phyloP scores from a whole-genome alignment of 768 basidiomycete species.

The Kwoniella botswanensis region DNA sequence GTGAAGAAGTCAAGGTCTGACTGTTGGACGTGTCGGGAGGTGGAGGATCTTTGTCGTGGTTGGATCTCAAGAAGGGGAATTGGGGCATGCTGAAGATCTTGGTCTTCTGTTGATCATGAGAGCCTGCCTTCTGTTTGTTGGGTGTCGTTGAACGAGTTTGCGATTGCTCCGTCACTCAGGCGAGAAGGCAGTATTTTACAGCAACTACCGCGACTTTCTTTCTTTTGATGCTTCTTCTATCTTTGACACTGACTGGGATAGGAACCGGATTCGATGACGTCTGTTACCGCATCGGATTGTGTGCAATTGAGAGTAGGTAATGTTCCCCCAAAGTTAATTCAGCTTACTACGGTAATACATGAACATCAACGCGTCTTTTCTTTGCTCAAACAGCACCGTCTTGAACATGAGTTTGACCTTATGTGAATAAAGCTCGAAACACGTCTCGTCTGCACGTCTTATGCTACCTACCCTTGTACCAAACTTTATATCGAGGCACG shows the following conservation, averaged over 20 bases:
- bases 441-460: not conserved
- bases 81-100: constrained; percentile 5
- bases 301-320: no score
- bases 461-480: not conserved
- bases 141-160: no score
- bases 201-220: no score
- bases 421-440: constrained; percentile 1
- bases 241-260: no score
- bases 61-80: constrained; percentile 22
- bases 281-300: no score
- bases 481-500: not conserved
- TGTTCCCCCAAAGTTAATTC: no score
- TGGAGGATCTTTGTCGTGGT: constrained; percentile 23
- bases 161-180: no score
- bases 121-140: not conserved
- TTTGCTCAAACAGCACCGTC: not conserved
- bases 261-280: no score
- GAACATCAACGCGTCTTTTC: not conserved
- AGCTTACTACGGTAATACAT: not conserved
- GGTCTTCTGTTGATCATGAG: not conserved
- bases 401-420: not conserved
- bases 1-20: not conserved
- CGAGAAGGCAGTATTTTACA: no score
- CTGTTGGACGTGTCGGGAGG: not conserved
- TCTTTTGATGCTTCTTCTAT: no score